These are phyloP conservation scores for Vishniacozyma victoriae DNA, from an alignment of 768 basidiomycete genomes.

Conservation along the genomic window DNA sequence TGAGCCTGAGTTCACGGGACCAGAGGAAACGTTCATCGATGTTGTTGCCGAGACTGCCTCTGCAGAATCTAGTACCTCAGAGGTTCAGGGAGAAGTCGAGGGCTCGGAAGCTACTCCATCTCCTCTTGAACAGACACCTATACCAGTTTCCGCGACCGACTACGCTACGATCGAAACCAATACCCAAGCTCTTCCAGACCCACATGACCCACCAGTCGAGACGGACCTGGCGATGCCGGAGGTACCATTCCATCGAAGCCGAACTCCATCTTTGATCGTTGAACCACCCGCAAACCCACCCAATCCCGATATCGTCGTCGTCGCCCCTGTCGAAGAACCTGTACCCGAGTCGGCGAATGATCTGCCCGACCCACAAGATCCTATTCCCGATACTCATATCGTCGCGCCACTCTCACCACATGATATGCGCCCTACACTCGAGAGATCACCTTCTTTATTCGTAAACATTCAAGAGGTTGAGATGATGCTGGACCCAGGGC, in stretches of 20 bases:
- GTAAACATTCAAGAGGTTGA: slow-evolving; percentile 6
- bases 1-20: background rate
- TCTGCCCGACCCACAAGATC: slow-evolving; percentile 12
- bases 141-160: too few species aligned
- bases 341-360: background rate
- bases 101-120: too few species aligned
- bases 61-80: too few species aligned
- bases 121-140: too few species aligned
- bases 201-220: background rate
- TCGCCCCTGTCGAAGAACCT: background rate
- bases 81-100: too few species aligned
- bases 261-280: slow-evolving; percentile 2
- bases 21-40: background rate
- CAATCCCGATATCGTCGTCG: background rate
- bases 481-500: slow-evolving; percentile 5
- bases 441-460: slow-evolving; percentile 13
- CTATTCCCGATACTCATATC: slow-evolving; percentile 5
- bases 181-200: background rate
- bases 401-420: slow-evolving; percentile 2
- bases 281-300: background rate
- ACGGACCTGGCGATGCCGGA: background rate
- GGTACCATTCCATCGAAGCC: background rate
- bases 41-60: too few species aligned
- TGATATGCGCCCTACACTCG: background rate
- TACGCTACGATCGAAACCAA: too few species aligned